Percentiles rank a stretch among this genome's conserved stretches.
Conservation (phyloP, 805 yeast species). For the Wickerhamiella allomyrinae region DNA sequence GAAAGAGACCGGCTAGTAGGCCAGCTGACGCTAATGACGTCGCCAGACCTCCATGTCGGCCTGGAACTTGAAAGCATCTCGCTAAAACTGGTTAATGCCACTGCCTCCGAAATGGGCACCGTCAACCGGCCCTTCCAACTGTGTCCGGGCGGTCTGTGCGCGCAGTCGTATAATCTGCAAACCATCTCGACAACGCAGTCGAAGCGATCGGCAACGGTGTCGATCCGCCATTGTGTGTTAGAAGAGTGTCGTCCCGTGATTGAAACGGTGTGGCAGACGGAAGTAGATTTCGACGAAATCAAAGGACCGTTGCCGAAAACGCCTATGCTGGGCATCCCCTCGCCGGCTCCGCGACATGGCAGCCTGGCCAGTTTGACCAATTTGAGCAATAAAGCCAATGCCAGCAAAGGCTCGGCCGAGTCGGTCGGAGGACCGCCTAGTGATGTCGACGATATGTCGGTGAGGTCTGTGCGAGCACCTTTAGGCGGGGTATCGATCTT, state of each 20-base stretch:
- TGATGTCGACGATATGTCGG: not conserved
- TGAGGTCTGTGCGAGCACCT: conserved; percentile 1
- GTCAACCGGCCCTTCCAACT: conserved; percentile 10
- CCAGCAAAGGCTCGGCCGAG: conserved; percentile 1
- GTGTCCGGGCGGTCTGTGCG: conserved; percentile 7
- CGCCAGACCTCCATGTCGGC: conserved; percentile 3
- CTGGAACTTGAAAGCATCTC: conserved; percentile 3
- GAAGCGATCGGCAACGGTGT: conserved; percentile 9
- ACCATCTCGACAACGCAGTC: conserved; percentile 4
- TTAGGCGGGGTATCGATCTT: conserved; percentile 33
- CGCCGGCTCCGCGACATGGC: conserved; percentile 1
- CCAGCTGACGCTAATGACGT: conserved; percentile 14
- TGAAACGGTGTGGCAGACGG: conserved; percentile 16
- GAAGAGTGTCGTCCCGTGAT: conserved; percentile 4
- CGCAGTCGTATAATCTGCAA: conserved; percentile 13
- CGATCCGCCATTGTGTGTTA: conserved; percentile 12
- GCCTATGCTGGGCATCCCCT: conserved; percentile 14
- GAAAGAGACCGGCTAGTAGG: conserved; percentile 17
- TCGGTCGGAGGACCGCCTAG: not conserved
- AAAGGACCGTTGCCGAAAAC: conserved; percentile 20
- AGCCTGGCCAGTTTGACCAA: not conserved
- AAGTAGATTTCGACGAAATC: conserved; percentile 17
- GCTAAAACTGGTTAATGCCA: conserved; percentile 14
- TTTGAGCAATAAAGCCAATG: not conserved
- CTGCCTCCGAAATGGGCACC: conserved; percentile 10